Base-by-base conservation (phyloP, 208 protist genomes). In the Herpetomonas tarakana region DNA sequence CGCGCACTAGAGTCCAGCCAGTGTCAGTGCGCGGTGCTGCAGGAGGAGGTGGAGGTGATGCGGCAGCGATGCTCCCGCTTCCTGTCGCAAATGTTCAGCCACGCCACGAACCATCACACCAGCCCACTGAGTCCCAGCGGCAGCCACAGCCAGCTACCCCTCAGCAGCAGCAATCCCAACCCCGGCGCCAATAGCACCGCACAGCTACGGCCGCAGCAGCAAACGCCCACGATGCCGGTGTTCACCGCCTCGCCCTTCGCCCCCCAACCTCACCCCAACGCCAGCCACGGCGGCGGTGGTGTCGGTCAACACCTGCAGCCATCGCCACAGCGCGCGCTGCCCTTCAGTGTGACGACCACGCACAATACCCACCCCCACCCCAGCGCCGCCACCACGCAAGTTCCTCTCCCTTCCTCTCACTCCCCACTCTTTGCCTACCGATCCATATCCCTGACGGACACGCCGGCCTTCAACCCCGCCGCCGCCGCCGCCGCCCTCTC, bases 41-140 rank as follows among this genome's bases (percentile, higher is more conserved):
- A 68, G 47, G 66, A 73, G 46, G 71, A 82, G 52, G 52, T 73
- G n/a, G 71, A 82, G 19, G 70, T 82, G 27, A 57, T 74, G 50
- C 71, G 70, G 24, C 65, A 22, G 45, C 54, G 60, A 27, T 56
- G 55, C 28, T 7, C 52, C 38, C 65, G 52, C 0, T 52, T 52
- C 47, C 3, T 61, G 25, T 63, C 46, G 58, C 30, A n/a, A n/a
- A n/a, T n/a, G n/a, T n/a, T n/a, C n/a, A n/a, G n/a, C n/a, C n/a
- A n/a, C n/a, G 6, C 11, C 57, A 2, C 25, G 30, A 27, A 26
- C 19, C 19, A 21, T 52, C 12, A 21, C 41, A 7, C 6, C 47
- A 19, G 3, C 22, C 3, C n/a, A 38, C 3, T 12, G 41, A 16
- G 25, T 35, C 26, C n/a, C 39, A 11, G 9, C 19, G 9, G 38